A percentile compares a stretch with the other conserved stretches of the same genome.
phyloP scores from a whole-genome alignment of 768 basidiomycete species.

The Pleurotus citrinopileatus region DNA sequence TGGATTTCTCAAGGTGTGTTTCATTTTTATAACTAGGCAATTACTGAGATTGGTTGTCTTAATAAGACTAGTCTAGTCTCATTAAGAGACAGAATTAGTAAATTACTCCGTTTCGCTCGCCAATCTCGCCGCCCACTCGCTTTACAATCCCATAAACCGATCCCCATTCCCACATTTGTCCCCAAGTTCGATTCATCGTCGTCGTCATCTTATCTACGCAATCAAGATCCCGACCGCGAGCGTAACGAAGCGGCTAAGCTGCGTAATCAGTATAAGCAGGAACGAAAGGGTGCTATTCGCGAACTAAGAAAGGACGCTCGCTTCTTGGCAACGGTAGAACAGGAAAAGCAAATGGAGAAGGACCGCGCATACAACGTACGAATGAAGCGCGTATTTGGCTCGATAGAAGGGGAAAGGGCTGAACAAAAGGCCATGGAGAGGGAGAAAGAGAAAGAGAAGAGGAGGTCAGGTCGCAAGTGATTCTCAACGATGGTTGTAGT shows the following conservation, averaged over 20 bases:
- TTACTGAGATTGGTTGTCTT: constrained; percentile 11
- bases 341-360: constrained; percentile 82
- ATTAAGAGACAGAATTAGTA: constrained; percentile 46
- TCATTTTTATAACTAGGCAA: constrained; percentile 2
- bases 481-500: neutral
- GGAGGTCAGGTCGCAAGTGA: constrained; percentile 72
- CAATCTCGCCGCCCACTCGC: constrained; percentile 74
- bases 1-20: constrained; percentile 52
- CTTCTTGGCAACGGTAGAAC: constrained; percentile 88
- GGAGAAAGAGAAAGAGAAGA: constrained; percentile 75
- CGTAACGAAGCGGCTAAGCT: constrained; percentile 85
- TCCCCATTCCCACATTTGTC: constrained; percentile 89
- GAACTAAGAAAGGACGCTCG: constrained; percentile 94
- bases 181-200: constrained; percentile 88
- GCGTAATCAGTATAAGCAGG: constrained; percentile 88
- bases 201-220: constrained; percentile 61
- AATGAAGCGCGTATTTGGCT: constrained; percentile 80
- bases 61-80: constrained; percentile 46
- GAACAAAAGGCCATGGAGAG: constrained; percentile 93
- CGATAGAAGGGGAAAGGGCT: constrained; percentile 83
- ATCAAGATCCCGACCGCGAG: constrained; percentile 90
- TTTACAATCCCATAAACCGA: constrained; percentile 93
- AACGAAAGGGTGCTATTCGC: constrained; percentile 93
- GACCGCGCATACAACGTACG: constrained; percentile 75
- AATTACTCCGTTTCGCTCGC: constrained; percentile 70